These are phyloP conservation scores for Trapa incisa DNA, from an alignment of 345 rosid genomes.

Conservation along the genomic window DNA sequence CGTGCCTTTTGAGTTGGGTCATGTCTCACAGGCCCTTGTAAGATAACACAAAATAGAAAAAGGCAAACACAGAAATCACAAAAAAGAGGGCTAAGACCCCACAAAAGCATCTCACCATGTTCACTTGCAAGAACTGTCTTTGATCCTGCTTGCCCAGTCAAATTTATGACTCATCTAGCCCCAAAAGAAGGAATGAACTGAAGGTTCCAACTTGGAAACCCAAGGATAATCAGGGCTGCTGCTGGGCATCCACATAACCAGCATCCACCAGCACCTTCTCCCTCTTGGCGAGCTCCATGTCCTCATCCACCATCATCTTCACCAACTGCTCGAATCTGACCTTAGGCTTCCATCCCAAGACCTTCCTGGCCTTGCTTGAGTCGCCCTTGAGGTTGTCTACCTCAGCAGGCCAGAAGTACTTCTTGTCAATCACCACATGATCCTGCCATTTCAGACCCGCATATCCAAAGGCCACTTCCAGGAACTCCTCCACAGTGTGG, in stretches of 20 bases:
- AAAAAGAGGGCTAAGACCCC: no score
- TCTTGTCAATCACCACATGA: slow-evolving; percentile 49
- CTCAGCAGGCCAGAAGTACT: slow-evolving; percentile 49
- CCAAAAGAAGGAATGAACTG: background rate
- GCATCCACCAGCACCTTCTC: slow-evolving; percentile 94
- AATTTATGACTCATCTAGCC: background rate
- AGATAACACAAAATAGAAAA: no score
- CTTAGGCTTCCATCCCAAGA: slow-evolving; percentile 62
- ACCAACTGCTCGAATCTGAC: slow-evolving; percentile 78
- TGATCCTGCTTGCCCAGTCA: no score
- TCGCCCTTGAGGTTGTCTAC: slow-evolving; percentile 57
- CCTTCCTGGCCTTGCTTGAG: slow-evolving; percentile 40
- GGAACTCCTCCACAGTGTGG: slow-evolving; percentile 82
- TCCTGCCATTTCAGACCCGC: slow-evolving; percentile 46
- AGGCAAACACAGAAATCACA: no score
- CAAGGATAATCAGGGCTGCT: slow-evolving; percentile 36
- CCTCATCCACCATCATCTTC: slow-evolving; percentile 90
- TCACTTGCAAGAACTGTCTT: no score
- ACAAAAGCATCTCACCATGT: no score
- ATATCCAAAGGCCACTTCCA: slow-evolving; percentile 68
- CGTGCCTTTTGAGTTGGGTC: no score
- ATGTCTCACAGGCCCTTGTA: no score
- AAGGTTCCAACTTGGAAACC: background rate
- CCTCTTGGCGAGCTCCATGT: slow-evolving; percentile 67
- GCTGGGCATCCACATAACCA: slow-evolving; percentile 75